Conservation (phyloP, 2,329 filamentous ascomycete genomes). For the Fusarium pilosicola region DNA sequence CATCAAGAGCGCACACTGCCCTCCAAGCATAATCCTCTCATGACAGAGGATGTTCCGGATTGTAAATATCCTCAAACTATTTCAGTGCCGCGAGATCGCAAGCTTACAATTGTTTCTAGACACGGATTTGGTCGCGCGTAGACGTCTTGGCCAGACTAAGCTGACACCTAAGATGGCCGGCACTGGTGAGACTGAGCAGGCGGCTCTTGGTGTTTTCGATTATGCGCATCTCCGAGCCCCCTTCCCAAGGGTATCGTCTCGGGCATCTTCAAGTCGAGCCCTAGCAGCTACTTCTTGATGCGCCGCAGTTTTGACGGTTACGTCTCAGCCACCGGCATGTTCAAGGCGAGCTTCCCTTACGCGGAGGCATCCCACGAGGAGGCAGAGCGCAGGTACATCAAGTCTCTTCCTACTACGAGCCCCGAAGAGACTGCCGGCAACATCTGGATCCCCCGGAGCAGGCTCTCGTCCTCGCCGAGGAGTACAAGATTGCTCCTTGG, state of each 20-base stretch:
- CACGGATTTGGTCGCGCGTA: conserved; percentile 79
- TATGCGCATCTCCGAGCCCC: conserved; percentile 93
- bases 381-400: conserved; percentile 83
- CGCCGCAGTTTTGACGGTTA: conserved; percentile 86
- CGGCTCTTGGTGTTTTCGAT: conserved; percentile 86
- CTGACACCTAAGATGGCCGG: conserved; percentile 83
- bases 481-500: conserved; percentile 89
- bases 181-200: conserved; percentile 76
- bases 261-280: conserved; percentile 90
- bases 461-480: conserved; percentile 84
- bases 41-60: conserved; percentile 70
- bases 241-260: conserved; percentile 91
- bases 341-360: conserved; percentile 88
- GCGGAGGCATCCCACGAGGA: conserved; percentile 78
- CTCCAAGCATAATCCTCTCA: conserved; percentile 70
- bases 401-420: conserved; percentile 82
- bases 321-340: conserved; percentile 90
- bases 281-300: conserved; percentile 97
- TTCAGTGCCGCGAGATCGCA: conserved; percentile 19
- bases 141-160: conserved; percentile 92
- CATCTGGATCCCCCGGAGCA: conserved; percentile 87
- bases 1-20: conserved; percentile 62
- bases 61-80: conserved; percentile 58
- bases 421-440: conserved; percentile 95
- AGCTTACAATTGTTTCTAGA: conserved; percentile 60